Evolutionary conservation across 768 basidiomycete species (phyloP), one percentile per base, ranked within the genome.

Genomic region (Melanogaster broomeanus): DNA sequence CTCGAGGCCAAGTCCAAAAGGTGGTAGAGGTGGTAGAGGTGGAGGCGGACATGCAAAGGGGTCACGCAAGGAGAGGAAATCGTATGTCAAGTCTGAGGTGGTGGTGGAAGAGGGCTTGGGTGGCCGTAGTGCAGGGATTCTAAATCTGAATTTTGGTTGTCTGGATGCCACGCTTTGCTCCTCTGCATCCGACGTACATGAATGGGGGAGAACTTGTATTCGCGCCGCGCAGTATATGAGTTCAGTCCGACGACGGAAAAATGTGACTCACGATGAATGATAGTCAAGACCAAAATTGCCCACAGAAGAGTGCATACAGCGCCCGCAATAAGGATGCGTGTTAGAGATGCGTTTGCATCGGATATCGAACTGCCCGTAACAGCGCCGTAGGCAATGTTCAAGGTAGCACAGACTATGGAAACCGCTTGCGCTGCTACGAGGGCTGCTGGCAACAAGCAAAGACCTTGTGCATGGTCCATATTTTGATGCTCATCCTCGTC

Each of bases 51-150:
- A 70, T 15, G 68, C 68, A 4, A 69, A 69, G 18, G 68, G 68
- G 47, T 69, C 68, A 42, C 65, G 65, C 55, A 69, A 50, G 10
- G 67, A 69, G 48, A 71, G 65, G 38, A 71, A 69, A 55, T 69
- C 68, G 19, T 67, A 56, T 0, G 60, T 21, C 34, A 67, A 61
- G 54, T 69, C 67, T 16, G 53, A 45, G 39, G 61, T 57, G 57
- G 21, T n/a, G n/a, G 61, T 55, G 38, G 65, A 30, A 2, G 62
- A 58, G 28, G 55, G 57, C 4, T 66, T 64, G 41, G 42, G 55
- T 11, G 43, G 51, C 37, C 56, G 54, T 6, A 45, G 18, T 6
- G n/a, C 3, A 16, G 35, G 45, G 45, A 51, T 46, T 22, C 40
- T 49, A n/a, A 18, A 42, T 8, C 42, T 40, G 52, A 45, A 19